Conservation (phyloP, 768 basidiomycete genomes). For the Tylopilus balloui region DNA sequence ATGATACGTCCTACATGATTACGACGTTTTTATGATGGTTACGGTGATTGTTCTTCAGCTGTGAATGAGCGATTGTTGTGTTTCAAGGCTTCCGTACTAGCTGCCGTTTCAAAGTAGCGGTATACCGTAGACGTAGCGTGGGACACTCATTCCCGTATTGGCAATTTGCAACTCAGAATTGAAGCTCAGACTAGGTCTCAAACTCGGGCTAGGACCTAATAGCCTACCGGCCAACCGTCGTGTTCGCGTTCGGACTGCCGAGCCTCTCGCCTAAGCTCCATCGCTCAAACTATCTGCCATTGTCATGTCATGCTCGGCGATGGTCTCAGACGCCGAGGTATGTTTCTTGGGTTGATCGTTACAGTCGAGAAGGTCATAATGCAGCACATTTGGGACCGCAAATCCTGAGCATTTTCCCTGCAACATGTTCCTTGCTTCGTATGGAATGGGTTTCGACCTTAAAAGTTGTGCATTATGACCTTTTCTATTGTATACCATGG, state of each 20-base stretch:
- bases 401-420: constrained; percentile 10
- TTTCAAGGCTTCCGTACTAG: no score
- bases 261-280: neutral
- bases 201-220: neutral
- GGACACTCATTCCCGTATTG: no score
- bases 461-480: constrained; percentile 27
- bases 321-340: constrained; percentile 9
- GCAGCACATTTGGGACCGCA: constrained; percentile 22
- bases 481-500: constrained; percentile 18
- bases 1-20: neutral
- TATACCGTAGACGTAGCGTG: no score
- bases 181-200: no score
- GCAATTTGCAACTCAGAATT: no score
- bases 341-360: constrained; percentile 8
- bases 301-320: neutral
- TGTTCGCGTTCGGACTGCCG: no score
- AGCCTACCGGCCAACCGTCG: no score
- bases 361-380: constrained; percentile 25
- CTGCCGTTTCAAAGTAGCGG: no score
- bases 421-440: constrained; percentile 2
- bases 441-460: constrained; percentile 15
- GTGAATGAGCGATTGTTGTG: no score
- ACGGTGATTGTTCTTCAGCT: no score
- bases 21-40: no score
- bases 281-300: neutral